phyloP scores from a whole-genome alignment of 2,329 filamentous ascomycete genomes.

The Orbilia oligospora region DNA sequence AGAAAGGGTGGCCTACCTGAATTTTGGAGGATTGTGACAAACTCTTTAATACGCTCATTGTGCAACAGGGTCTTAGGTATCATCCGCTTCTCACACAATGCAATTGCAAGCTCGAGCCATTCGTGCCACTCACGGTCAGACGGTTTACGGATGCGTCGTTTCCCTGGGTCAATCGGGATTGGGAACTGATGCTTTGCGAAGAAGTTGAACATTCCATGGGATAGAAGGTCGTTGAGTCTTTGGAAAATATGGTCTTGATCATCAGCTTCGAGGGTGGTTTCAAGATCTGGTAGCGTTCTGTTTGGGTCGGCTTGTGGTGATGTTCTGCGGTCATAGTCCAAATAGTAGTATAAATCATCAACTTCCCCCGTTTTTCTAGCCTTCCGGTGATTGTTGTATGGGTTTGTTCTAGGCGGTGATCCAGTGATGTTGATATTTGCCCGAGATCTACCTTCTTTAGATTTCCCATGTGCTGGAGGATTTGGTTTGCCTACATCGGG shows the following conservation, averaged over 20 bases:
- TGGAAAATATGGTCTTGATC: slow-evolving; percentile 59
- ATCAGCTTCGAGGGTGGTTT: slow-evolving; percentile 54
- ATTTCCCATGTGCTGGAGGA: slow-evolving; percentile 41
- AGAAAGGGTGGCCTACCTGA: slow-evolving; percentile 28
- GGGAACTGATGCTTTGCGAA: slow-evolving; percentile 59
- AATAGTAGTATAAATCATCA: slow-evolving; percentile 56
- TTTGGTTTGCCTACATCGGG: slow-evolving; percentile 36
- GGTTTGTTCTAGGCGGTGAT: slow-evolving; percentile 54
- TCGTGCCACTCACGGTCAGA: slow-evolving; percentile 61
- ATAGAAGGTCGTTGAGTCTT: slow-evolving; percentile 54
- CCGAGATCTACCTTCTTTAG: slow-evolving; percentile 46
- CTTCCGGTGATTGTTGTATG: slow-evolving; percentile 58
- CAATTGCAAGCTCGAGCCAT: slow-evolving; percentile 57
- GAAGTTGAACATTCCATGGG: slow-evolving; percentile 59
- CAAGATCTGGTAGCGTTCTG: slow-evolving; percentile 53
- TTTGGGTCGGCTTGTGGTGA: slow-evolving; percentile 54
- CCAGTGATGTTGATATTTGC: slow-evolving; percentile 43
- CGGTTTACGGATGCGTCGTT: slow-evolving; percentile 58
- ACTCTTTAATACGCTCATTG: slow-evolving; percentile 60
- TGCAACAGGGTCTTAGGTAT: slow-evolving; percentile 56
- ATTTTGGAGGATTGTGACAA: slow-evolving; percentile 59
- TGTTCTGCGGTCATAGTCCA: slow-evolving; percentile 52
- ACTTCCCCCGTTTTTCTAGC: slow-evolving; percentile 57
- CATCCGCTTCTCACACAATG: slow-evolving; percentile 60
- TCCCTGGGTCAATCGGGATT: slow-evolving; percentile 58